Percentiles rank a stretch among this genome's conserved stretches.
Conservation (phyloP, 2,329 filamentous ascomycete genomes). For the Ustulina deusta region DNA sequence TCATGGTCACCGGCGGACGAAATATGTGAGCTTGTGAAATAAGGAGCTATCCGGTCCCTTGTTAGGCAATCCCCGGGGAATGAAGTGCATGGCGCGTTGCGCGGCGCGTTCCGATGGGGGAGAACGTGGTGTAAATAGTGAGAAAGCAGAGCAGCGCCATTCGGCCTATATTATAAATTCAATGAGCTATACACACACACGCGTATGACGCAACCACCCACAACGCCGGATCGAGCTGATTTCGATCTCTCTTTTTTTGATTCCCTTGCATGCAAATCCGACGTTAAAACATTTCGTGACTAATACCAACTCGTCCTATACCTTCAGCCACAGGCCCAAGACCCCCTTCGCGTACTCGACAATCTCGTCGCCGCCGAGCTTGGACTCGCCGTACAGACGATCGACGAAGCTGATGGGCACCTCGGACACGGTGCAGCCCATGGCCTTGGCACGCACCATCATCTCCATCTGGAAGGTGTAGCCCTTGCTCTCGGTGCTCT, state of each 20-base stretch:
- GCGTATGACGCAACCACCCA: slow-evolving; percentile 40
- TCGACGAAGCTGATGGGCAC: slow-evolving; percentile 98
- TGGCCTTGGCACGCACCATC: slow-evolving; percentile 96
- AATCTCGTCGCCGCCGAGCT: slow-evolving; percentile 94
- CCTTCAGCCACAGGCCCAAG: slow-evolving; percentile 80
- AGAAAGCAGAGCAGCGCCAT: slow-evolving; percentile 24
- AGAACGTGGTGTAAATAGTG: not conserved
- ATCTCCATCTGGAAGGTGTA: slow-evolving; percentile 99
- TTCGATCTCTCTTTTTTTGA: slow-evolving; percentile 32
- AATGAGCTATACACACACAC: slow-evolving; percentile 42
- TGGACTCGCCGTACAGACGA: slow-evolving; percentile 92
- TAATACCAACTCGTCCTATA: slow-evolving; percentile 58
- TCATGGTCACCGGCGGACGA: slow-evolving; percentile 84
- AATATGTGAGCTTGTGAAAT: slow-evolving; percentile 61
- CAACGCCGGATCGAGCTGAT: slow-evolving; percentile 42
- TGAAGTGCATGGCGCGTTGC: not conserved
- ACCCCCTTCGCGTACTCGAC: slow-evolving; percentile 95
- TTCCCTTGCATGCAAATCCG: slow-evolving; percentile 35
- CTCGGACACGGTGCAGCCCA: slow-evolving; percentile 94
- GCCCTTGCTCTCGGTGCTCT: slow-evolving; percentile 92
- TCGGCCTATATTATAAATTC: slow-evolving; percentile 41
- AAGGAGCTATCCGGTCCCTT: not conserved
- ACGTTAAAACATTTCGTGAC: slow-evolving; percentile 18
- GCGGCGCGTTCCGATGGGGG: slow-evolving; percentile 9
- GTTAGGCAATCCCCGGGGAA: not conserved